A percentile compares a stretch with the other conserved stretches of the same genome.
These are phyloP conservation scores for Angomonas deanei DNA, from an alignment of 208 protist species.

Conservation along the genomic window DNA sequence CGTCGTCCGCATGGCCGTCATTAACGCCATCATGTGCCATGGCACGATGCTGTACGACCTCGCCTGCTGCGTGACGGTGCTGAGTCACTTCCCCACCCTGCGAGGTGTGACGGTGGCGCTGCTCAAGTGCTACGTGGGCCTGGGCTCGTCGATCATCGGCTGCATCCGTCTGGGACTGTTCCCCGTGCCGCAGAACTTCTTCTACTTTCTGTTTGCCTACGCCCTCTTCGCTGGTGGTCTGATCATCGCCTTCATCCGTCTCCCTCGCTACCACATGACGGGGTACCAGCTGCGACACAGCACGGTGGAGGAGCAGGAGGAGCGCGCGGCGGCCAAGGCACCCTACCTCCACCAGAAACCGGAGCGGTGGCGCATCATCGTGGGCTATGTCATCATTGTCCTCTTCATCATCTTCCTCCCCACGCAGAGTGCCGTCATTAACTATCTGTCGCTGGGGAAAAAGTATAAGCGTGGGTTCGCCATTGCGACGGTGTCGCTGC, in stretches of 20 bases:
- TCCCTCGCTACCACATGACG: slow-evolving; percentile 29
- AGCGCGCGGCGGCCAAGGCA: slow-evolving; percentile 10
- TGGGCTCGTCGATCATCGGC: slow-evolving; percentile 49
- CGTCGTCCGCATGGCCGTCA: slow-evolving; percentile 16
- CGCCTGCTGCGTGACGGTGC: slow-evolving; percentile 25
- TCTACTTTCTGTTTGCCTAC: slow-evolving; percentile 54
- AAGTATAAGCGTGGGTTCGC: slow-evolving; percentile 20
- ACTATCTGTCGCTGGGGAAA: slow-evolving; percentile 18
- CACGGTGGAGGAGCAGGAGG: slow-evolving; percentile 15
- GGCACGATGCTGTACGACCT: slow-evolving; percentile 33
- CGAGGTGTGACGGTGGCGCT: slow-evolving; percentile 37
- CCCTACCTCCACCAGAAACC: slow-evolving; percentile 26
- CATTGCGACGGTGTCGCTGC: slow-evolving; percentile 12
- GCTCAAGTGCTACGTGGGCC: slow-evolving; percentile 57
- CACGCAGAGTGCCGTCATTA: slow-evolving; percentile 22
- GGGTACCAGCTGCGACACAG: slow-evolving; percentile 25
- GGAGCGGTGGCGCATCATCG: slow-evolving; percentile 32
- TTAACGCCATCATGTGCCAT: slow-evolving; percentile 17
- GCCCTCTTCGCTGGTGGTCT: too few relatives aligned
- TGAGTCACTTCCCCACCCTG: slow-evolving; percentile 46
- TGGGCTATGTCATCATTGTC: slow-evolving; percentile 13
- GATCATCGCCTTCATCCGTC: slow-evolving; percentile 24
- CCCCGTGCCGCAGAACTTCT: slow-evolving; percentile 18
- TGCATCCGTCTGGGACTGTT: slow-evolving; percentile 58
- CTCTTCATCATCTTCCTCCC: slow-evolving; percentile 31